These are phyloP conservation scores for Talaromyces sp. DNA, from an alignment of 2,329 filamentous ascomycete species.

Conservation along the genomic window DNA sequence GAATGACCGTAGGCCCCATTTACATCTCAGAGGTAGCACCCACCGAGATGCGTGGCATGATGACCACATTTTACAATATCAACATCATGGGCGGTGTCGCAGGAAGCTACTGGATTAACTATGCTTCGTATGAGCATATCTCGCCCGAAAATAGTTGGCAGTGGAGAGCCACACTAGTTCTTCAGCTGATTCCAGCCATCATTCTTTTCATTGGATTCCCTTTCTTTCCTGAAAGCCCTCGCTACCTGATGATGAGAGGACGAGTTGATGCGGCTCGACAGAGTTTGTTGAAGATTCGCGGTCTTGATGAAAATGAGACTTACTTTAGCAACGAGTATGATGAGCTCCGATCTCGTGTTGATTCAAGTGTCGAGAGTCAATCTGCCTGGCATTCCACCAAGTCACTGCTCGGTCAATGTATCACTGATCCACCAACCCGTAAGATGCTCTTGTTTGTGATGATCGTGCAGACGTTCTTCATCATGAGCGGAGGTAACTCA, in stretches of 20 bases:
- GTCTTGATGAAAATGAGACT: conserved; percentile 13
- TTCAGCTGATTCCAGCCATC: conserved; percentile 23
- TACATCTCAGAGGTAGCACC: conserved; percentile 89
- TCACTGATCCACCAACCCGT: conserved; percentile 19
- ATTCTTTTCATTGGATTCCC: conserved; percentile 23
- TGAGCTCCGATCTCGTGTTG: conserved; percentile 18
- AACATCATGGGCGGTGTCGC: conserved; percentile 25
- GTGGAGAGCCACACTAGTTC: conserved; percentile 20
- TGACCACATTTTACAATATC: conserved; percentile 27
- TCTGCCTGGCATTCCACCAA: conserved; percentile 6
- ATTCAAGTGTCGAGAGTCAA: conserved; percentile 6
- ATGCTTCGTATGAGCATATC: conserved; percentile 16
- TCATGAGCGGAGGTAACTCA: conserved; percentile 28
- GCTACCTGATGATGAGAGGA: conserved; percentile 30
- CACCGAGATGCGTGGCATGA: conserved; percentile 62
- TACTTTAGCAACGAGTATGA: conserved; percentile 20
- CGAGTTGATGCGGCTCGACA: conserved; percentile 23
- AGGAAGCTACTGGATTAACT: conserved; percentile 28
- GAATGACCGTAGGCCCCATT: conserved; percentile 63
- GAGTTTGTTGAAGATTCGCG: conserved; percentile 23
- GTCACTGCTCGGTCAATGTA: conserved; percentile 9
- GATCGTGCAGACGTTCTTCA: conserved; percentile 33
- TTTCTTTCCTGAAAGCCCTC: conserved; percentile 31
- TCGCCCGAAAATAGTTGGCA: conserved; percentile 22
- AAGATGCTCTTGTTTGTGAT: conserved; percentile 31